Conservation (phyloP, 371 early-diverging fungal genomes). For the Rhizopus arrhizus region DNA sequence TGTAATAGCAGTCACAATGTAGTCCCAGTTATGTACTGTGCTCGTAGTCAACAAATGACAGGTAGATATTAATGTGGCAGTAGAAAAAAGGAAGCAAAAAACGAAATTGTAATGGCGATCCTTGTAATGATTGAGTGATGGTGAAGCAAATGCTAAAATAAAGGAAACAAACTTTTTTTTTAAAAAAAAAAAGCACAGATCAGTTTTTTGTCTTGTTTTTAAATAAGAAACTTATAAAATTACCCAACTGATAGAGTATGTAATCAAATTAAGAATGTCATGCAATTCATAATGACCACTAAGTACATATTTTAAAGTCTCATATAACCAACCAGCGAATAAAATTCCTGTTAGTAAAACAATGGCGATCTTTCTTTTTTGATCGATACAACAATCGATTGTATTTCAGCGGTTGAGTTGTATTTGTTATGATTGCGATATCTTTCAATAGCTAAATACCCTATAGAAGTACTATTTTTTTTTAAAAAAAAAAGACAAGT, state of each 20-base stretch:
- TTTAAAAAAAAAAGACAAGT: not conserved
- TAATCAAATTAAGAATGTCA: slow-evolving; percentile 2
- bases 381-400: slow-evolving; percentile 9
- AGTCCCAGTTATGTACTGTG: not conserved
- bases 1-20: not conserved
- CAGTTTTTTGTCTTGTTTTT: not conserved
- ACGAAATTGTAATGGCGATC: slow-evolving; percentile 14
- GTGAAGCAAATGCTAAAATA: slow-evolving; percentile 21
- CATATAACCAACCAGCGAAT: slow-evolving; percentile 8
- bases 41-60: not conserved
- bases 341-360: slow-evolving; percentile 7
- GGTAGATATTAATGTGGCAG: slow-evolving; percentile 5
- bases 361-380: slow-evolving; percentile 7
- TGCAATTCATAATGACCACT: slow-evolving; percentile 3
- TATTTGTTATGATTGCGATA: slow-evolving; percentile 13
- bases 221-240: too few relatives aligned
- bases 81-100: slow-evolving; percentile 14
- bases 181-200: not conserved
- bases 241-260: slow-evolving; percentile 22
- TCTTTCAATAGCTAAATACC: slow-evolving; percentile 7
- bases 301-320: slow-evolving; percentile 8
- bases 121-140: slow-evolving; percentile 21
- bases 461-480: not conserved
- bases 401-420: not conserved
- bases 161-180: slow-evolving; percentile 9